These are phyloP conservation scores for Aureobasidium mangrovei DNA, from an alignment of 2,329 filamentous ascomycete genomes.

Conservation along the genomic window DNA sequence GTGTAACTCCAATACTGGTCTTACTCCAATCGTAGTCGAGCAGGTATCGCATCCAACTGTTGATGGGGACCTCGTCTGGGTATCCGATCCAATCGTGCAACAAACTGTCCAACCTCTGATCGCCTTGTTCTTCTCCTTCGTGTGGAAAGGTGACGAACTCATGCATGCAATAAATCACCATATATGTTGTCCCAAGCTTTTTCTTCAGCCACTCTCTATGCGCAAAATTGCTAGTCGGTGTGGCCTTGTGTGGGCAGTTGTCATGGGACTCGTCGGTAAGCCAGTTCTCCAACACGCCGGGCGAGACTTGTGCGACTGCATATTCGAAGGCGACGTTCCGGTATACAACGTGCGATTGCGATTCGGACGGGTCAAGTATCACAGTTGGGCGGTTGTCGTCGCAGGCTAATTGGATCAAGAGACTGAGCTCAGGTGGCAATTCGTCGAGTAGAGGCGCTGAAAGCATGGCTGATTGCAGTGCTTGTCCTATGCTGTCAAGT, in stretches of 20 bases:
- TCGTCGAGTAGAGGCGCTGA: not conserved
- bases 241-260: not conserved
- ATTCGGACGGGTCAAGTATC: not conserved
- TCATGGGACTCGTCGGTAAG: not conserved
- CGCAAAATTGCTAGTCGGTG: not conserved
- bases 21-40: not conserved
- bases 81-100: constrained; percentile 1
- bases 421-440: not conserved
- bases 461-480: not conserved
- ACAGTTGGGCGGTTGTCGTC: not conserved
- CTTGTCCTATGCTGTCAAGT: not conserved
- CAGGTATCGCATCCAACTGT: not conserved
- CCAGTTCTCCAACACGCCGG: not conserved
- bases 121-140: not conserved
- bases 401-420: not conserved
- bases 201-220: constrained; percentile 5
- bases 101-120: not conserved
- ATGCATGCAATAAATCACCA: constrained; percentile 6
- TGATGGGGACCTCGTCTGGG: not conserved
- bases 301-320: not conserved
- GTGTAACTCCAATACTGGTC: not conserved
- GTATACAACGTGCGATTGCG: not conserved
- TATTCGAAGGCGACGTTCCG: not conserved
- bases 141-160: not conserved
- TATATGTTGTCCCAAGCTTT: not conserved